These are phyloP conservation scores for Hyphopichia burtonii DNA, from an alignment of 1,139 yeast species.

Conservation along the genomic window DNA sequence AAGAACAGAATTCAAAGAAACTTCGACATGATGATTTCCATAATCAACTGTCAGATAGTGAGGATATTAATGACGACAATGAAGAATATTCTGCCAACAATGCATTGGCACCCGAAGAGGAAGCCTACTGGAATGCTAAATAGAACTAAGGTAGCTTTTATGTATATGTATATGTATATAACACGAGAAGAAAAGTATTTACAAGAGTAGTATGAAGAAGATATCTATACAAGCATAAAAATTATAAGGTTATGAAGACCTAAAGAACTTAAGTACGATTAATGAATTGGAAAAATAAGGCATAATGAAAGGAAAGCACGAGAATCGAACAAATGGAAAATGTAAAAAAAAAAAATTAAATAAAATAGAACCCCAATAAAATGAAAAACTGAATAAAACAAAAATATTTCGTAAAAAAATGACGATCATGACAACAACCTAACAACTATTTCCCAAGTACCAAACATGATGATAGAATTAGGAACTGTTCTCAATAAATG, in stretches of 20 bases:
- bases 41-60: not conserved
- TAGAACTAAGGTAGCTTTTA: not conserved
- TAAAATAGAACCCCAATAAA: not conserved
- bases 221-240: constrained; percentile 10
- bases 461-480: constrained; percentile 97
- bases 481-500: constrained; percentile 97
- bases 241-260: not conserved
- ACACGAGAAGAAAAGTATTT: not conserved
- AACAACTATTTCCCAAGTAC: constrained; percentile 96
- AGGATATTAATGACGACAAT: constrained; percentile 7
- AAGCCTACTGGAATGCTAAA: constrained; percentile 5
- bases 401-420: not conserved
- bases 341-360: not conserved
- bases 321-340: not conserved
- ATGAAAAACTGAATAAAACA: not conserved
- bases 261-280: not conserved
- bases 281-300: not conserved
- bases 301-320: not conserved
- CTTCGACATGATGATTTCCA: not conserved
- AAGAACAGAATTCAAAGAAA: constrained; percentile 3
- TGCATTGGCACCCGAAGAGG: constrained; percentile 13
- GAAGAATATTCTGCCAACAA: not conserved
- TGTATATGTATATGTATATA: not conserved
- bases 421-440: constrained; percentile 49
- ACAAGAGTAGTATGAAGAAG: not conserved